Base-by-base conservation (phyloP, 371 early-diverging fungal species). In the Amoeboaphelidium occidentale region DNA sequence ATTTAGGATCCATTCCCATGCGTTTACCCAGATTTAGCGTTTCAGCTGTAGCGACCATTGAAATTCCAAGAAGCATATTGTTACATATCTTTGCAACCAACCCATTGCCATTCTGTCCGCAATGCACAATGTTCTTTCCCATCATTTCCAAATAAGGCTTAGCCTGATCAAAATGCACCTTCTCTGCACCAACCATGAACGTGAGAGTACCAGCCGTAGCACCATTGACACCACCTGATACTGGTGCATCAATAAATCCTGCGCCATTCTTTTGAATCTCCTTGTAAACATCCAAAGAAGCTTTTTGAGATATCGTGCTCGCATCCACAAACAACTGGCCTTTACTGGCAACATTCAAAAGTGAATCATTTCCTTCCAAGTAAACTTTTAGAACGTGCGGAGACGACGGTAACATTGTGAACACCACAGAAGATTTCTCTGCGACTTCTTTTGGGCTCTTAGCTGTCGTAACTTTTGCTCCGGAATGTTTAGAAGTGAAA, bases 71-170 rank as follows among this genome's bases (percentile, higher is more conserved):
- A 41, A 96, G 56, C 81, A 96, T 82, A 61, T 96, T 96, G 69
- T 96, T 96, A 67, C 91, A 89, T 39, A 92, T 77, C 62, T 96
- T 96, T 47, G 89, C 92, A 1, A 84, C 80, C 56, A 86, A 88
- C 1, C 97, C 97, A 21, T 73, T 74, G 2, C 94, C 94, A 55
- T 72, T 64, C 2, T 22, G 25, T 17, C 92, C 97, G 65, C 94
- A 93, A 56, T 79, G 70, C n/a, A 88, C 75, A 49, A 90, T 79
- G 55, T 84, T 88, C 58, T 81, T 80, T 26, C 93, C 97, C 97
- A 96, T 96, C 46, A 62, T 56, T 26, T 59, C 56, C 46, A 96
- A 59, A 22, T 73, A 61, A 10, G 74, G 70, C 51, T 78, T 75
- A 21, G 74, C 79, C 2, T 53, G 32, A 2, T 76, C 72, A 59